Evolutionary conservation across 2,329 filamentous ascomycete genomes (phyloP), one percentile per base, ranked within the genome.

Genomic region (Monascus ruber): DNA sequence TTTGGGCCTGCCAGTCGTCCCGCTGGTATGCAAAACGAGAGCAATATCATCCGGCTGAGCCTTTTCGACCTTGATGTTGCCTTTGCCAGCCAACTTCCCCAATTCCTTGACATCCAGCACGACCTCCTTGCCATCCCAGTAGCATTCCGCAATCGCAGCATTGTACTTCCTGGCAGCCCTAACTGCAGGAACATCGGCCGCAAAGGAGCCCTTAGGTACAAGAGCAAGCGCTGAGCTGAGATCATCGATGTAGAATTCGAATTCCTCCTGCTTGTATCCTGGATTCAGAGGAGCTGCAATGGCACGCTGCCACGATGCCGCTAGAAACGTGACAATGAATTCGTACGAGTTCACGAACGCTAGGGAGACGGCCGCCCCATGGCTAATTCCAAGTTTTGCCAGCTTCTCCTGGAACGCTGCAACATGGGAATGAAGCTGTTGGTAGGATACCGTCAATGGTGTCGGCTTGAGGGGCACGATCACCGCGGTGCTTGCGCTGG

Each of bases 161-260:
- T 83, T 75, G 66, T 85, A 88, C 67, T 80, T 85, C 52, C 76
- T 72, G 5, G 85, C 85, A 1, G 85, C 85, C 54, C 77, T 75
- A 26, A 91, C 83, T 25, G 82, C 84, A 8, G 83, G 74, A 6
- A 77, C 79, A 56, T 80, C 69, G 49, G 78, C 72, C 7, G 70
- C 69, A 52, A 77, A 83, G 9, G 80, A 76, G 10, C 83, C 85
- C 49, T 71, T 71, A 8, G 85, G 85, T 6, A 93, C 81, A 29
- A 93, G 70, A 27, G 86, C 76, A 42, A 93, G 68, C 28, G 81
- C 81, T 4, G 85, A 89, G 56, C 80, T 84, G 51, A 93, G 71
- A 58, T 94, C 85, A 47, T 87, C 81, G 54, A 94, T 89, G 63
- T 91, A 93, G 64, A 93, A 93, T 60, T 91, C 85, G 59, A 89